Evolutionary conservation across 345 rosid genomes (phyloP).

Genomic region (Erucastrum elatum): DNA sequence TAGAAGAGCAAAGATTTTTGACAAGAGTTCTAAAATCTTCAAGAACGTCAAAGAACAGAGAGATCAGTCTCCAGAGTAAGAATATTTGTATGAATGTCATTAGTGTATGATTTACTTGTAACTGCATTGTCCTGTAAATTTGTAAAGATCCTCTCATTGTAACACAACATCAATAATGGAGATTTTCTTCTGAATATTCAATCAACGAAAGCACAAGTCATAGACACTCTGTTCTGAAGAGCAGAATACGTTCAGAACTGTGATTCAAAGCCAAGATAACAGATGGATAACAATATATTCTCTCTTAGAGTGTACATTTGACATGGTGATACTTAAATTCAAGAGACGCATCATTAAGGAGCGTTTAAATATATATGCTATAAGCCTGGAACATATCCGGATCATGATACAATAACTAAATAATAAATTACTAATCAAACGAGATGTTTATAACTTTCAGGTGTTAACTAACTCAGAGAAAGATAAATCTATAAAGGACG

Average conservation of each 20-base stretch:
- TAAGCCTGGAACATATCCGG: not conserved
- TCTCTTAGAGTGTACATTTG: not conserved
- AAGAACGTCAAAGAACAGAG: slow-evolving; percentile 53
- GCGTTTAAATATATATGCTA: too few relatives aligned
- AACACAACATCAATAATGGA: not conserved
- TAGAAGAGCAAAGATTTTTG: slow-evolving; percentile 79
- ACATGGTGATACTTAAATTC: not conserved
- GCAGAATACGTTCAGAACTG: not conserved
- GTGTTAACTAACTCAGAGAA: slow-evolving; percentile 11
- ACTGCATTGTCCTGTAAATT: not conserved
- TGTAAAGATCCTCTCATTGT: not conserved
- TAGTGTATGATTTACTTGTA: slow-evolving; percentile 16
- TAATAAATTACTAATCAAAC: not conserved
- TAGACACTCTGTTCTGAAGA: not conserved
- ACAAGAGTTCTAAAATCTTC: slow-evolving; percentile 62
- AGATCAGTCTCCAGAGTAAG: slow-evolving; percentile 19
- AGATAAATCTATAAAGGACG: not conserved
- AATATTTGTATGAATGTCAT: slow-evolving; percentile 4
- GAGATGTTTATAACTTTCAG: slow-evolving; percentile 1
- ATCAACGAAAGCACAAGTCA: not conserved
- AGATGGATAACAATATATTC: not conserved
- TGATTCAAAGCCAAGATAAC: not conserved
- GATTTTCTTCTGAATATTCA: slow-evolving; percentile 6
- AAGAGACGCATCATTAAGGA: not conserved
- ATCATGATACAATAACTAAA: not conserved